Evolutionary conservation across 1,284 basidiomycete species (phyloP).

Genomic region (Gomphus sp.): DNA sequence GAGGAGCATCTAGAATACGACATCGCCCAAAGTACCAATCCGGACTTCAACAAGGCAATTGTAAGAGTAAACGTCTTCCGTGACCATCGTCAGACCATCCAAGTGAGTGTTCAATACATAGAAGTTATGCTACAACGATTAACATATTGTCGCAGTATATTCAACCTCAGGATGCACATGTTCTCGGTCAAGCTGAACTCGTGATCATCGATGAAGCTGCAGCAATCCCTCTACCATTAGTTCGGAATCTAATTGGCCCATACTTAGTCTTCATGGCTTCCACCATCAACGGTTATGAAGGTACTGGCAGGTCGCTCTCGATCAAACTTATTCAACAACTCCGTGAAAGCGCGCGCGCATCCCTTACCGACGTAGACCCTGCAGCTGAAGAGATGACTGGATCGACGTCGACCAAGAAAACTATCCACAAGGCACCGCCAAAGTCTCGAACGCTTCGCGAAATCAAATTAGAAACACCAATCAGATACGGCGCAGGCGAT

Average conservation of each 20-base stretch:
- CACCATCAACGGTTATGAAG: conserved; percentile 99
- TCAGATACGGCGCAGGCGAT: conserved; percentile 87
- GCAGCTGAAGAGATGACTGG: conserved; percentile 28
- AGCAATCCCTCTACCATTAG: conserved; percentile 92
- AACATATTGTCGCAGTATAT: conserved; percentile 64
- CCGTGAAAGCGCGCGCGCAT: conserved; percentile 76
- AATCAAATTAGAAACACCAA: conserved; percentile 92
- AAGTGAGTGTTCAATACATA: conserved; percentile 39
- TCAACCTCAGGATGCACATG: conserved; percentile 94
- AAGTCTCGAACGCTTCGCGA: conserved; percentile 81
- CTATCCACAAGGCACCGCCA: conserved; percentile 41
- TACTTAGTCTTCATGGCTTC: conserved; percentile 98
- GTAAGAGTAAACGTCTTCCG: conserved; percentile 95
- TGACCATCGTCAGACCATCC: conserved; percentile 89
- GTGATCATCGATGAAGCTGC: conserved; percentile 99
- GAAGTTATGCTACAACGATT: background rate
- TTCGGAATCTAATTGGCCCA: conserved; percentile 91
- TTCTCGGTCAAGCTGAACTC: conserved; percentile 95
- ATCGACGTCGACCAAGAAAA: conserved; percentile 41
- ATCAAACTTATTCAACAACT: conserved; percentile 98
- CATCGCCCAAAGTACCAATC: conserved; percentile 88
- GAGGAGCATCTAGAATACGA: conserved; percentile 99
- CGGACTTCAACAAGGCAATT: conserved; percentile 93
- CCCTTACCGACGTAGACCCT: conserved; percentile 31
- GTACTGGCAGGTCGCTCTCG: conserved; percentile 93